Evolutionary conservation across 305 asterid species (phyloP).

Genomic region (Andrographis paniculata): DNA sequence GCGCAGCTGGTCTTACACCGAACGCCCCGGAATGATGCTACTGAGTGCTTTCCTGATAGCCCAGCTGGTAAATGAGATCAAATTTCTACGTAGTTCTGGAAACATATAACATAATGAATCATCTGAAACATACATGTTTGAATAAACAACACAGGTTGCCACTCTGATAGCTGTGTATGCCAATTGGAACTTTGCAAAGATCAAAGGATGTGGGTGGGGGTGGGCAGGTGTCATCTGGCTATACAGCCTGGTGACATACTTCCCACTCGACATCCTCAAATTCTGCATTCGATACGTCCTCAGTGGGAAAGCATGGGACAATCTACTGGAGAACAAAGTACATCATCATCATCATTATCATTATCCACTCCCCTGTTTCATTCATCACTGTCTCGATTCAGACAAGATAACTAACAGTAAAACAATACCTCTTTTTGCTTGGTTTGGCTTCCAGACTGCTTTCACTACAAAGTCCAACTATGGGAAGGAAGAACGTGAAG

Average conservation of each 20-base stretch:
- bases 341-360: neutral
- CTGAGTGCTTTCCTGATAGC: slow-evolving; percentile 60
- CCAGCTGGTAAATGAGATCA: slow-evolving; percentile 45
- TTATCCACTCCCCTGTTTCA: neutral
- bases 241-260: slow-evolving; percentile 49
- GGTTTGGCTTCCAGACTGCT: slow-evolving; percentile 36
- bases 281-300: slow-evolving; percentile 67
- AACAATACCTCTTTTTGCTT: no score
- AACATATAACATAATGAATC: neutral
- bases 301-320: slow-evolving; percentile 86
- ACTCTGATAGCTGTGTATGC: slow-evolving; percentile 79
- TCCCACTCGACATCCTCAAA: slow-evolving; percentile 72
- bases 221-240: slow-evolving; percentile 94
- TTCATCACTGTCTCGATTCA: no score
- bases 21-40: slow-evolving; percentile 72
- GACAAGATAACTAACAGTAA: no score
- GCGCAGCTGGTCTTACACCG: slow-evolving; percentile 75
- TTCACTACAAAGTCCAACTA: slow-evolving; percentile 57
- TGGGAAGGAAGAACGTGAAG: slow-evolving; percentile 57
- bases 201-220: slow-evolving; percentile 81
- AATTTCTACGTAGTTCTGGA: neutral
- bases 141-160: slow-evolving; percentile 42
- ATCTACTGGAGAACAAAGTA: slow-evolving; percentile 46
- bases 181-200: slow-evolving; percentile 66
- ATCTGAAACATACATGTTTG: neutral